These are phyloP conservation scores for Stromatinia cepivora DNA, from an alignment of 2,329 filamentous ascomycete genomes.

Conservation along the genomic window DNA sequence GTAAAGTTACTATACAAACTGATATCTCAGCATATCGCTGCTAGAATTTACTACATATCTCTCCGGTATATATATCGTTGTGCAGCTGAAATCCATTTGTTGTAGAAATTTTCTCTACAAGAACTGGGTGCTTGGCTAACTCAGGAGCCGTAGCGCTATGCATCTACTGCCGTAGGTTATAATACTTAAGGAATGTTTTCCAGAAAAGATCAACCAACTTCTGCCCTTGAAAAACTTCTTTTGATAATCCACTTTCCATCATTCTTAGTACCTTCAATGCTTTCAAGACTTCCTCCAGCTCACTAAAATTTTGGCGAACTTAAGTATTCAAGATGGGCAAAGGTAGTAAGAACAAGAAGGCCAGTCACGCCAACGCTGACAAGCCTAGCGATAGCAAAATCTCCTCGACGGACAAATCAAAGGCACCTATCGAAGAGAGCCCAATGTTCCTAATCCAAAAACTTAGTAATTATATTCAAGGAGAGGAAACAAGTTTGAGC, in stretches of 20 bases:
- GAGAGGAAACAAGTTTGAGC: background rate
- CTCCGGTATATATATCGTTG: background rate
- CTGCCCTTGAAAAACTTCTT: background rate
- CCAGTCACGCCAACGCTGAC: background rate
- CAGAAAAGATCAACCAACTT: background rate
- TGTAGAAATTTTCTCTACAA: background rate
- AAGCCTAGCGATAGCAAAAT: background rate
- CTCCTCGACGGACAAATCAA: background rate
- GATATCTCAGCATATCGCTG: too few relatives aligned
- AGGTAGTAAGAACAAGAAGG: background rate
- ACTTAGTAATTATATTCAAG: background rate
- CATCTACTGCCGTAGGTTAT: background rate
- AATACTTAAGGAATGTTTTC: background rate
- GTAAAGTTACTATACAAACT: too few relatives aligned
- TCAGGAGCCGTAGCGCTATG: background rate
- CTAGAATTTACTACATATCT: background rate
- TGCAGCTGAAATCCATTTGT: background rate
- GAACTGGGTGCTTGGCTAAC: background rate
- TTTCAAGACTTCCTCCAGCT: background rate
- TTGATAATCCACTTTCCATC: background rate
- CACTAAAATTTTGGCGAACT: background rate
- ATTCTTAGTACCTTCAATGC: background rate
- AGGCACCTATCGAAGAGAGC: background rate
- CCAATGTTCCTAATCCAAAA: background rate
- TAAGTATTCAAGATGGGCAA: background rate